A percentile compares a stretch with the other conserved stretches of the same genome.
These are phyloP conservation scores for Colletotrichum neosansevieriae DNA, from an alignment of 2,329 filamentous ascomycete genomes.

Conservation along the genomic window DNA sequence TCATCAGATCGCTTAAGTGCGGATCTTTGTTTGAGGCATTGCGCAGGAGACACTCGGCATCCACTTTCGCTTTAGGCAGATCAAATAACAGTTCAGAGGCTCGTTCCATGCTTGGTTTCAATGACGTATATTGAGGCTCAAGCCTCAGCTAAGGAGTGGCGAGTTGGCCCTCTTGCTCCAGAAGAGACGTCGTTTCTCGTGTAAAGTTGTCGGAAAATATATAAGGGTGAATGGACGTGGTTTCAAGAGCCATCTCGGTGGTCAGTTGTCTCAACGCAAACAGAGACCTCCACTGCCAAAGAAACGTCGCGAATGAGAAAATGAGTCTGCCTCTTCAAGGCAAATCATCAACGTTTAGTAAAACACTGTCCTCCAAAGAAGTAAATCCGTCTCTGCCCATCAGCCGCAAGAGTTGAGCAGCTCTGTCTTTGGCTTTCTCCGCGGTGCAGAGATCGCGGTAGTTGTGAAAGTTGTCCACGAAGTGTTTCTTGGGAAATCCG, in stretches of 20 bases:
- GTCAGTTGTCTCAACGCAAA: no score
- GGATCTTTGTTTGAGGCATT: no score
- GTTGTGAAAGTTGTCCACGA: conserved; percentile 44
- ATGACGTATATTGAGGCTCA: conserved; percentile 7
- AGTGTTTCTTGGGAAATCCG: conserved; percentile 37
- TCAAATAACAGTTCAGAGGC: not conserved
- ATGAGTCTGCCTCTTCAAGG: not conserved
- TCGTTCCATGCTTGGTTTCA: not conserved
- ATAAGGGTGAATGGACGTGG: not conserved
- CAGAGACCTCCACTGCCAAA: not conserved
- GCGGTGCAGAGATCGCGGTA: conserved; percentile 23
- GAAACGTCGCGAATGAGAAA: not conserved
- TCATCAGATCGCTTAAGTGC: no score
- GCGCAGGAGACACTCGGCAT: no score
- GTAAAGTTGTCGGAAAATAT: conserved; percentile 5
- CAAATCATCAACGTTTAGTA: conserved; percentile 24
- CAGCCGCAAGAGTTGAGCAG: conserved; percentile 7
- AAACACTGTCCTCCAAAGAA: conserved; percentile 23
- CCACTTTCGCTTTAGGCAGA: not conserved
- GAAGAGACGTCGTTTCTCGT: conserved; percentile 23
- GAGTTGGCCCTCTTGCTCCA: conserved; percentile 7
- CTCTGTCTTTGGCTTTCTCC: conserved; percentile 9
- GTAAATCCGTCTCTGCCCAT: conserved; percentile 24
- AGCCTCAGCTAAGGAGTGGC: conserved; percentile 12
- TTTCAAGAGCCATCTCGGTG: not conserved